Base-by-base conservation (phyloP, 208 protist species). In the Leishmania arabica region DNA sequence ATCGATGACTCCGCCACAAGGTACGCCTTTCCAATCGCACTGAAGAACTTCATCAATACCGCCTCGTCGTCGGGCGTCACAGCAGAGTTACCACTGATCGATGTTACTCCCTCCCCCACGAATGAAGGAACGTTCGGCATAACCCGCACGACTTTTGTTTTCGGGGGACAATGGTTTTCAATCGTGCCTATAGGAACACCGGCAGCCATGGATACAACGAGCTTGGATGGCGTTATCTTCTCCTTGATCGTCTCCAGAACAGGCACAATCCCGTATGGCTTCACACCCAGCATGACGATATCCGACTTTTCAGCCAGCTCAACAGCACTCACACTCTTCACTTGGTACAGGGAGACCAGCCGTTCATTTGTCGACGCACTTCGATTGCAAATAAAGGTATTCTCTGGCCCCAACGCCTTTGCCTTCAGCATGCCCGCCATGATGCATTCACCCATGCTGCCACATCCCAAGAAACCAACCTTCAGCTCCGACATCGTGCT, bases 121-220 rank as follows among this genome's bases (percentile, higher is more conserved):
- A 93, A 81, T 11, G 83, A 86, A 0, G 98, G 93, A 7, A 98
- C 89, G 84, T 99, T 99, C 21, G 99, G 99, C 98, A 99, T 99
- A 1, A 98, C 97, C 40, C 99, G 93, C 6, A 99, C 81, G 11
- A 99, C 82, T 47, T 94, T 92, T 47, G 88, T 47, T 2, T 82
- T 78, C 3, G 74, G 62, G 0, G 79, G 82, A 5, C 98, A 86
- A n/a, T 89, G 66, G 27, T 85, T 84, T 69, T 96, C 87, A 62
- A 99, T 93, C 11, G 87, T 87, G 9, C 78, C 83, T 42, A 99
- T 87, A 7, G 80, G 90, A 2, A 99, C 90, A 19, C 97, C 97
- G 2, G 97, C 98, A 8, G 96, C 96, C 78, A 99, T 92, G 7
- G 96, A 99, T 54, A 99, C 89, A 76, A 99, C n/a, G 24, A 99